phyloP scores from a whole-genome alignment of 352 stramenopile species.

The Pythium diclinum region DNA sequence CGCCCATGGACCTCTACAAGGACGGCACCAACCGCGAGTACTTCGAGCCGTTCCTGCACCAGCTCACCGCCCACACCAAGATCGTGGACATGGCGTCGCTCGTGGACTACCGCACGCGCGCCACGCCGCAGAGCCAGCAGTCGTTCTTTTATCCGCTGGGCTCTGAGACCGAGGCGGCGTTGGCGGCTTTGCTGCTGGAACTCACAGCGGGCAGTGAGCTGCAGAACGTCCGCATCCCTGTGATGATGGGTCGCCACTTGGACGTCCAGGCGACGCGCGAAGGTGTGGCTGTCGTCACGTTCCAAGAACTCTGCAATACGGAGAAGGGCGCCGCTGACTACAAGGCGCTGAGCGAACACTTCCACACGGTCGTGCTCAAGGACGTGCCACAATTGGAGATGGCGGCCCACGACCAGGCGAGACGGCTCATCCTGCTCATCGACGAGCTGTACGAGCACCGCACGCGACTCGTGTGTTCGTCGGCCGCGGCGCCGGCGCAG shows the following conservation, averaged over 20 bases:
- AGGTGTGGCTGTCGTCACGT: slow-evolving; percentile 77
- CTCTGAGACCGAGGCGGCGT: slow-evolving; percentile 23
- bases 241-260: slow-evolving; percentile 78
- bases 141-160: slow-evolving; percentile 63
- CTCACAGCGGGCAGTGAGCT: slow-evolving; percentile 30
- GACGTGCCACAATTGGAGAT: slow-evolving; percentile 86
- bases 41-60: slow-evolving; percentile 96
- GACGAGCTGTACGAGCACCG: slow-evolving; percentile 96
- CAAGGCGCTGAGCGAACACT: slow-evolving; percentile 89
- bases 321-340: slow-evolving; percentile 96
- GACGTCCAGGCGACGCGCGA: slow-evolving; percentile 39
- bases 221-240: slow-evolving; percentile 48
- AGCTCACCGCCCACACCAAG: slow-evolving; percentile 89
- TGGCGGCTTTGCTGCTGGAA: slow-evolving; percentile 46
- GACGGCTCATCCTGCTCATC: slow-evolving; percentile 96
- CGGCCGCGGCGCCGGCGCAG: slow-evolving; percentile 33
- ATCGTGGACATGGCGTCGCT: slow-evolving; percentile 67
- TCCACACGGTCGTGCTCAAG: slow-evolving; percentile 90
- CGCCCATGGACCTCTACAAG: slow-evolving; percentile 88
- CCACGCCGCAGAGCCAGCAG: slow-evolving; percentile 28
- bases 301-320: slow-evolving; percentile 92
- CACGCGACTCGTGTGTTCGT: slow-evolving; percentile 56
- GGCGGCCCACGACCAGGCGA: slow-evolving; percentile 87
- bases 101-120: slow-evolving; percentile 71
- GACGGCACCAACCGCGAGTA: slow-evolving; percentile 95